Conservation (phyloP, 108 stramenopile species). For the Cyclotella atomus region DNA sequence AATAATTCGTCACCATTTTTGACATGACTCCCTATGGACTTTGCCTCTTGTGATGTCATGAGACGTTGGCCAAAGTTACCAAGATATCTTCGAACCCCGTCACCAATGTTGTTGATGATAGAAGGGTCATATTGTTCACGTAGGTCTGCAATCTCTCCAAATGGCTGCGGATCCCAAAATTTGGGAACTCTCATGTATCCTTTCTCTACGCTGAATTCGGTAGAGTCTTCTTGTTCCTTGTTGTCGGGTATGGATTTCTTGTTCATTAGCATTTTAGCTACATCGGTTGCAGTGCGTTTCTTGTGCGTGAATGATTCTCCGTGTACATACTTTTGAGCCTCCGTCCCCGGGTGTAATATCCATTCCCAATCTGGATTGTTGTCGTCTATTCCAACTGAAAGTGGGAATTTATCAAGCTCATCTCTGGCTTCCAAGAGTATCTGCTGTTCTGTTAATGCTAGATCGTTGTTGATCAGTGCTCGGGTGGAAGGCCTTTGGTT, state of each 20-base stretch:
- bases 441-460: slow-evolving; percentile 1
- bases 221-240: background rate
- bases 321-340: slow-evolving; percentile 18
- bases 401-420: slow-evolving; percentile 34
- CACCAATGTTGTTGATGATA: background rate
- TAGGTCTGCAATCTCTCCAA: slow-evolving; percentile 34
- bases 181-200: slow-evolving; percentile 53
- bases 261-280: slow-evolving; percentile 18
- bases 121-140: slow-evolving; percentile 23
- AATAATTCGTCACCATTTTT: slow-evolving; percentile 7
- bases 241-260: slow-evolving; percentile 4
- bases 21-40: slow-evolving; percentile 60
- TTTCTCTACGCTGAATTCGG: background rate
- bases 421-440: slow-evolving; percentile 13
- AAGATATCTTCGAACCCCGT: slow-evolving; percentile 70
- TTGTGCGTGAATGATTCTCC: slow-evolving; percentile 20
- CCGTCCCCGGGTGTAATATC: slow-evolving; percentile 45
- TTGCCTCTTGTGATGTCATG: slow-evolving; percentile 70
- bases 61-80: slow-evolving; percentile 73
- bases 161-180: slow-evolving; percentile 47
- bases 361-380: slow-evolving; percentile 32
- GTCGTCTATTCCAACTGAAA: slow-evolving; percentile 30
- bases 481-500: background rate
- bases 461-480: background rate
- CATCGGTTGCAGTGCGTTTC: slow-evolving; percentile 1